phyloP scores from a whole-genome alignment of 805 yeast species.

The Candida maris region DNA sequence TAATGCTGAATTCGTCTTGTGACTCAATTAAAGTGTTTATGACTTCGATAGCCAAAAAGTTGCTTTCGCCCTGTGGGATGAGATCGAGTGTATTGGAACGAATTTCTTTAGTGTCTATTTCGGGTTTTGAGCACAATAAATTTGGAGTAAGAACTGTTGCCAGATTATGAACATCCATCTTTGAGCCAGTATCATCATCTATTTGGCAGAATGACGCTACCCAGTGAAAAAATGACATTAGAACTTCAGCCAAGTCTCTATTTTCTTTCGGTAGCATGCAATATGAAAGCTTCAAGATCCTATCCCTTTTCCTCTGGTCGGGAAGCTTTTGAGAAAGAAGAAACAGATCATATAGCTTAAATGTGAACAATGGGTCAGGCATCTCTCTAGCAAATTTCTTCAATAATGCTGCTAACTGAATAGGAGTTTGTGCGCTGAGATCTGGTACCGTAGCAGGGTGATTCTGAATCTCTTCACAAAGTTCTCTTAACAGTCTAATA shows the following conservation, averaged over 20 bases:
- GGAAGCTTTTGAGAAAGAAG: constrained; percentile 55
- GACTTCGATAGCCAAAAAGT: constrained; percentile 88
- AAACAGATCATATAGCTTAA: constrained; percentile 74
- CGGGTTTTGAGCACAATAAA: constrained; percentile 60
- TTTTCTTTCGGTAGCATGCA: constrained; percentile 77
- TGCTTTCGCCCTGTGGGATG: constrained; percentile 54
- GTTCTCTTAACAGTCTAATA: constrained; percentile 71
- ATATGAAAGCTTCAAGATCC: constrained; percentile 60
- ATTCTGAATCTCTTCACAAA: constrained; percentile 69
- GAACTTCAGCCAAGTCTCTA: constrained; percentile 82
- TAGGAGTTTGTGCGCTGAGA: constrained; percentile 69
- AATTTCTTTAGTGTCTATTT: constrained; percentile 20
- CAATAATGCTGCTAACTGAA: constrained; percentile 88
- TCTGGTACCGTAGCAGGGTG: constrained; percentile 70
- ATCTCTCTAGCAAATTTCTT: constrained; percentile 89
- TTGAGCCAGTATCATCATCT: constrained; percentile 86
- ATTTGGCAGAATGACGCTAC: constrained; percentile 92
- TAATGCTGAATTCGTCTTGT: constrained; percentile 72
- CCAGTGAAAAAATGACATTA: constrained; percentile 86
- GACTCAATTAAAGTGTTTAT: constrained; percentile 77
- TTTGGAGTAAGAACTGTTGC: constrained; percentile 97
- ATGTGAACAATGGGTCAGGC: constrained; percentile 87
- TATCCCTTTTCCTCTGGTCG: constrained; percentile 39
- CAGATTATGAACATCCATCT: constrained; percentile 92
- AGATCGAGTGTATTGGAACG: constrained; percentile 20